Base-by-base conservation (phyloP, 192 early-diverging fungal genomes). In the Glomus cerebriforme region DNA sequence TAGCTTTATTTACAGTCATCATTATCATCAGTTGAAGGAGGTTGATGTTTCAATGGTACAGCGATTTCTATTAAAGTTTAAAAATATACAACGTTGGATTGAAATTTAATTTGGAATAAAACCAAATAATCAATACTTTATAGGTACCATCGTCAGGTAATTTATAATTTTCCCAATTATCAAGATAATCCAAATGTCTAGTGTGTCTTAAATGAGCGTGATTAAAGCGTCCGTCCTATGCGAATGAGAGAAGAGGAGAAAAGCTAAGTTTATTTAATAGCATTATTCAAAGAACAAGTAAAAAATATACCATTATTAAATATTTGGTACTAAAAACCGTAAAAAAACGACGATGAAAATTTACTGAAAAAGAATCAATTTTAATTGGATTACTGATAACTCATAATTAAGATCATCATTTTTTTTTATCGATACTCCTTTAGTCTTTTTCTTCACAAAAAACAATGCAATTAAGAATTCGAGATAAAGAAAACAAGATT, bases 171-270 rank as follows among this genome's bases (percentile, higher is more conserved):
- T 58, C 73, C 73, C 73, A 75, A 59, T 75, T 75, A 60, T 75
- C 73, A 62, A 75, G n/a, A 39, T 59, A 39, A n/a, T 75, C 73
- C 59, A 75, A 75, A 26, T 75, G 73, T 75, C 34, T 75, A 12
- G 73, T 75, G 7, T 59, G 15, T 26, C 73, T 47, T 24, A 59
- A 34, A 60, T 75, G 73, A 13, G 73, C 73, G 58, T 75, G 73
- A 39, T 75, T 75, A 58, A 75, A 75, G 8, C 49, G 73, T n/a
- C 73, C 73, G 19, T 75, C 73, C 73, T 75, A 24, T 60, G n/a
- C n/a, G n/a, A n/a, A n/a, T 58, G 9, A 7, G n/a, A 4, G 17
- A 31, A 32, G 17, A 66, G 19, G 34, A 43, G 39, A 12, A 54
- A 54, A 54, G 39, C 10, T 43, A 6, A 4, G 39, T 43, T 43